phyloP scores from a whole-genome alignment of 2,329 filamentous ascomycete genomes.

The Neurospora sp. region DNA sequence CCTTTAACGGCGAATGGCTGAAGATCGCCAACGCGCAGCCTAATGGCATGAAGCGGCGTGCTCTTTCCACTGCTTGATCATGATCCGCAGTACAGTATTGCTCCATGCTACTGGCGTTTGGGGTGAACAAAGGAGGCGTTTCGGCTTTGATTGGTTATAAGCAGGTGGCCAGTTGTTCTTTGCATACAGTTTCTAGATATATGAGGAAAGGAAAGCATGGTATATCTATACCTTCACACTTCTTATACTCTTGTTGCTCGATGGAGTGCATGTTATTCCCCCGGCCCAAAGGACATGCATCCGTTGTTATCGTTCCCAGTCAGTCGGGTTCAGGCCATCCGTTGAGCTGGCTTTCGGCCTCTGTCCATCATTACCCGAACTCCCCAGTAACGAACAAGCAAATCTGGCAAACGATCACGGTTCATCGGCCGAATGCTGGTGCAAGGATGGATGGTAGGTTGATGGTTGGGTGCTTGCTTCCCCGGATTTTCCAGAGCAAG shows the following conservation, averaged over 20 bases:
- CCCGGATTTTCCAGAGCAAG: neutral
- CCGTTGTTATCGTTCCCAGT: too few species aligned
- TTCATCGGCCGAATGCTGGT: neutral
- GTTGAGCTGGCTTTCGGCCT: neutral
- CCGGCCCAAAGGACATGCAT: neutral
- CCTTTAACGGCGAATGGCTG: slow-evolving; percentile 95
- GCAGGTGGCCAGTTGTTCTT: neutral
- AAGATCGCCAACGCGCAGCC: slow-evolving; percentile 44
- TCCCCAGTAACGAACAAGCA: neutral
- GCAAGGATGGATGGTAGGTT: neutral
- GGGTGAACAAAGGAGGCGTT: neutral
- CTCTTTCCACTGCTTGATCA: neutral
- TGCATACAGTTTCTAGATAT: neutral
- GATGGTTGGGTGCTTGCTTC: neutral
- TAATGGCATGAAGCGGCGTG: slow-evolving; percentile 15
- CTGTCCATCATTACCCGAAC: neutral
- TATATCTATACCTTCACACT: neutral
- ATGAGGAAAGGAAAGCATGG: neutral
- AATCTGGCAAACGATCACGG: neutral
- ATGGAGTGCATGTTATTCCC: neutral
- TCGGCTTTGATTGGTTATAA: neutral
- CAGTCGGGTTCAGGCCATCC: neutral
- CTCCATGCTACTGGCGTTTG: neutral
- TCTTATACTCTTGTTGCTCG: neutral
- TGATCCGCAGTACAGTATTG: too few species aligned